phyloP scores from a whole-genome alignment of 805 yeast genomes.

The Pichia nakasei region DNA sequence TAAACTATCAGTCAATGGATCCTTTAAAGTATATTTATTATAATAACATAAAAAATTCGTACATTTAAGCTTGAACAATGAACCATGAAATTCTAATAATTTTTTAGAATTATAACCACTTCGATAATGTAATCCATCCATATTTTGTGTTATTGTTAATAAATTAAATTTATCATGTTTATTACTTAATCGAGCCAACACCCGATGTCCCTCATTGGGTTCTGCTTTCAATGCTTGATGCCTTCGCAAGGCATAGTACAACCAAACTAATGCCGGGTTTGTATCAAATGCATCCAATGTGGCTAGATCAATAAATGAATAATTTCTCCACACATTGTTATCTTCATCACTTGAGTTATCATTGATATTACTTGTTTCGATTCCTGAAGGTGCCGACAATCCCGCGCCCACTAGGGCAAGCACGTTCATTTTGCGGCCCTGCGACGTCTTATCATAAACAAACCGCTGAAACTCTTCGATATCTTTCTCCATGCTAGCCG shows the following conservation, averaged over 20 bases:
- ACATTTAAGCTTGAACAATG: slow-evolving; percentile 63
- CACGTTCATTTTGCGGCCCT: slow-evolving; percentile 1
- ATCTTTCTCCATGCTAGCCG: not conserved
- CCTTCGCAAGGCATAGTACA: slow-evolving; percentile 68
- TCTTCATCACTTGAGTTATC: slow-evolving; percentile 21
- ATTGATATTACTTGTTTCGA: not conserved
- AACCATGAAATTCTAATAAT: slow-evolving; percentile 74
- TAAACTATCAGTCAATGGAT: slow-evolving; percentile 46
- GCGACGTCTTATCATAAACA: slow-evolving; percentile 3
- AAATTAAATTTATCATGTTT: slow-evolving; percentile 28
- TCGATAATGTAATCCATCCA: slow-evolving; percentile 63
- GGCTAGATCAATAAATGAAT: slow-evolving; percentile 74
- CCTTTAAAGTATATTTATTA: slow-evolving; percentile 35
- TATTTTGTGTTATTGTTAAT: slow-evolving; percentile 74
- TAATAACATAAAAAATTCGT: slow-evolving; percentile 68
- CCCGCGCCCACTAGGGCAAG: slow-evolving; percentile 43
- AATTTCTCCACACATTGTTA: slow-evolving; percentile 53
- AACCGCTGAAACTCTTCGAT: slow-evolving; percentile 37
- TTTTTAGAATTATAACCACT: slow-evolving; percentile 48
- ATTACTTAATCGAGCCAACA: slow-evolving; percentile 55
- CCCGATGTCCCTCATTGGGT: slow-evolving; percentile 70
- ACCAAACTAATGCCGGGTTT: slow-evolving; percentile 88
- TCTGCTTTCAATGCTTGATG: slow-evolving; percentile 51
- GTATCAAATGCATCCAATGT: slow-evolving; percentile 83
- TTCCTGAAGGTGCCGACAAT: not conserved